A percentile compares a stretch with the other conserved stretches of the same genome.
These are phyloP conservation scores for Komagataea norvegica DNA, from an alignment of 1,139 yeast species.

Conservation along the genomic window DNA sequence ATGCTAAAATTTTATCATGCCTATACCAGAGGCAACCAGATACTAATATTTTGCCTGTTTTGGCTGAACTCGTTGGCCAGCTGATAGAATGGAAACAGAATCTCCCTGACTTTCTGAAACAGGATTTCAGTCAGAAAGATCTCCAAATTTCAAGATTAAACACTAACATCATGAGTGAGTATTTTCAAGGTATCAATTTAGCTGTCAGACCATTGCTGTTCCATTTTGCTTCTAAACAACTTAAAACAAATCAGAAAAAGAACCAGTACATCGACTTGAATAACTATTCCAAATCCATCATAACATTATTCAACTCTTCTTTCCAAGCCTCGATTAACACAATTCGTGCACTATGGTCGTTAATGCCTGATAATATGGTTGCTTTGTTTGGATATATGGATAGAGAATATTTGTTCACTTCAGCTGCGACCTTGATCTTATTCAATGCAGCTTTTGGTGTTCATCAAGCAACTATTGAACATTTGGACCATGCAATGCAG, in stretches of 20 bases:
- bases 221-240: slow-evolving; percentile 71
- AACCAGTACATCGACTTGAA: slow-evolving; percentile 64
- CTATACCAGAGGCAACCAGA: slow-evolving; percentile 75
- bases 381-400: slow-evolving; percentile 89
- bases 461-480: slow-evolving; percentile 68
- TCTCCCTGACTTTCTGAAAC: slow-evolving; percentile 58
- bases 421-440: slow-evolving; percentile 71
- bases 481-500: slow-evolving; percentile 66
- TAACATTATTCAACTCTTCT: slow-evolving; percentile 70
- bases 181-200: slow-evolving; percentile 77
- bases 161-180: slow-evolving; percentile 79
- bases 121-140: slow-evolving; percentile 55
- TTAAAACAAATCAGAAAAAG: slow-evolving; percentile 45
- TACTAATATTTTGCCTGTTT: slow-evolving; percentile 66
- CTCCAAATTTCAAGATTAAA: slow-evolving; percentile 61
- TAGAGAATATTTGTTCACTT: slow-evolving; percentile 75
- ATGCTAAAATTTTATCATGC: slow-evolving; percentile 67
- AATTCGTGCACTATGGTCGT: slow-evolving; percentile 66
- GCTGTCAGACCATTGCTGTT: slow-evolving; percentile 78
- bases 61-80: slow-evolving; percentile 65
- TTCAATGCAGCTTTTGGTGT: slow-evolving; percentile 83
- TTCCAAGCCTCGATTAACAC: slow-evolving; percentile 82
- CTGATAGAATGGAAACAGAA: slow-evolving; percentile 66
- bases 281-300: slow-evolving; percentile 61
- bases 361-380: slow-evolving; percentile 70